Evolutionary conservation across 1,284 basidiomycete species (phyloP).

Genomic region (Polyporus tsugae): DNA sequence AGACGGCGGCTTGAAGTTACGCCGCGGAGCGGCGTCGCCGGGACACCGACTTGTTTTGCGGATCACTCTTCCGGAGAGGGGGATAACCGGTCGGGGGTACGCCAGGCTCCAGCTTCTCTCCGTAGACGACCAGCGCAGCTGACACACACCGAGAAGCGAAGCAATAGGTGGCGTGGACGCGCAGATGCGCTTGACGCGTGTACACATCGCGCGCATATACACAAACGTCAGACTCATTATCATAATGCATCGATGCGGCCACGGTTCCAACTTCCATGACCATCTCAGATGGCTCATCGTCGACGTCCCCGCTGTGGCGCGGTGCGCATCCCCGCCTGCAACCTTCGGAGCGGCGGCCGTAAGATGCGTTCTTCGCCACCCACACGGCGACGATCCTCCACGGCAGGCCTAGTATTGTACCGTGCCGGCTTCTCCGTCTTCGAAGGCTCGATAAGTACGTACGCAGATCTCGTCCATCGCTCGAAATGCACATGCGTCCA

Average conservation of each 20-base stretch:
- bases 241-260: background rate
- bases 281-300: background rate
- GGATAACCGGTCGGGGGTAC: background rate
- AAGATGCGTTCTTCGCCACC: too few relatives aligned
- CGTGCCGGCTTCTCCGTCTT: background rate
- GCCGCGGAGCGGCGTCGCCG: conserved; percentile 1
- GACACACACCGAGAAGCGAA: background rate
- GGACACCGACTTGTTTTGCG: background rate
- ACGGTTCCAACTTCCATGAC: background rate
- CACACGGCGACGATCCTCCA: background rate
- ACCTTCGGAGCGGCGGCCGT: background rate
- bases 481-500: background rate
- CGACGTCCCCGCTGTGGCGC: background rate
- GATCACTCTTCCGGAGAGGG: background rate
- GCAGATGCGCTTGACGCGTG: background rate
- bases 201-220: background rate
- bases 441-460: background rate
- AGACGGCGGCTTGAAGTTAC: background rate
- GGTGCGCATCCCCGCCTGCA: background rate
- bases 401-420: background rate
- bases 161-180: background rate
- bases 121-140: background rate
- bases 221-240: background rate
- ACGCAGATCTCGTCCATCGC: background rate
- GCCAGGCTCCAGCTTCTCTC: background rate